Evolutionary conservation across 2,329 filamentous ascomycete genomes (phyloP), one percentile per base, ranked within the genome.

Genomic region (Fusarium humuli): DNA sequence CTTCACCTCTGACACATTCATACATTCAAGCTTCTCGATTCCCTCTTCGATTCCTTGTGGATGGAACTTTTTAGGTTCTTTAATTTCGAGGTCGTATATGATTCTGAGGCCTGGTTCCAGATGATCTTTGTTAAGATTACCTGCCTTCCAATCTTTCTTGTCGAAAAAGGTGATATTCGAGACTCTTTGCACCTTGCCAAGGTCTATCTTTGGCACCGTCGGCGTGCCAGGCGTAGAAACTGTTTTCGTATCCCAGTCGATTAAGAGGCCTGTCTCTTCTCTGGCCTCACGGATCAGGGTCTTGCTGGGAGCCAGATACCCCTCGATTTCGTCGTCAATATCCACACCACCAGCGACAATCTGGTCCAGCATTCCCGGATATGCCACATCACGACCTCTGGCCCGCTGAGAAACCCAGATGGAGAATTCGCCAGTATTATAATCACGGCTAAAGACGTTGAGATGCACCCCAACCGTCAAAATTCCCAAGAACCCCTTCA

Each of bases 91-190:
- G 57, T 81, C 79, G 40, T 77, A 81, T 14, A 78, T 77, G 55
- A 77, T 80, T 18, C 80, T 78, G n/a, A 81, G 71, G 3, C 79
- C 80, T 2, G 79, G 79, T 61, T 81, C 80, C 20, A 81, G 61
- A 56, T 81, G 79, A 44, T 76, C 77, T 12, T 74, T 65, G 57
- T 77, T 78, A 4, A 61, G 64, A 16, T 47, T 37, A 11, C 78
- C 79, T 12, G 78, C 77, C 4, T 67, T 57, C 16, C 55, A 42
- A 37, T 77, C 76, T 58, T 81, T 81, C 57, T 70, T 69, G 53
- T 81, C 79, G 63, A 77, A 80, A 49, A 81, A 81, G 6, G 77
- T 74, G 34, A 81, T 77, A n/a, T 59, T 45, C 2, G 73, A 68
- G 11, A 70, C 75, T 13, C 70, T 57, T 16, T 65, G 44, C 10